Conservation (phyloP, 345 rosid species). For the Gossypium stocksii region DNA sequence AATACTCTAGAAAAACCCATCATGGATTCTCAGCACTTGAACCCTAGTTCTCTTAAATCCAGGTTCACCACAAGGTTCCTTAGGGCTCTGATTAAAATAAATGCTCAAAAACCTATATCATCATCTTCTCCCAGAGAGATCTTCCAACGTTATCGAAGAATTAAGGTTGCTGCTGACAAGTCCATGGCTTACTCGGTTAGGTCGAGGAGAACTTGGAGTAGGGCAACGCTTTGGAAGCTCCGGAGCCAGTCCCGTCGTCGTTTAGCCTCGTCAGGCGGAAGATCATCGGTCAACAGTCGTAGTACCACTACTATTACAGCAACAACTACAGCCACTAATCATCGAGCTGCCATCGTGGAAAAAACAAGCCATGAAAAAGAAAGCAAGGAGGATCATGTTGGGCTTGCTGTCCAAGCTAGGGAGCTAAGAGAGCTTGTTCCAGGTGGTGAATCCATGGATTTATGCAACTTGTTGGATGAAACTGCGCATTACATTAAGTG, state of each 20-base stretch:
- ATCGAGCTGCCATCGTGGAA: background rate
- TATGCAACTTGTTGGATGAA: slow-evolving; percentile 45
- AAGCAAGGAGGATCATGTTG: background rate
- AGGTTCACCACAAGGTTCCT: slow-evolving; percentile 42
- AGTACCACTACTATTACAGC: background rate
- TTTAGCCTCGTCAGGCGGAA: background rate
- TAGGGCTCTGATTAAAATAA: slow-evolving; percentile 35
- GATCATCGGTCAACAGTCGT: background rate
- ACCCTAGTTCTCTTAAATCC: slow-evolving; percentile 31
- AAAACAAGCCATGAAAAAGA: slow-evolving; percentile 12
- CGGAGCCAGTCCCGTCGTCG: slow-evolving; percentile 8
- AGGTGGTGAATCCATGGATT: slow-evolving; percentile 50
- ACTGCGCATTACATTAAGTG: slow-evolving; percentile 56
- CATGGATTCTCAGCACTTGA: slow-evolving; percentile 25
- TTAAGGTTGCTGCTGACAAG: slow-evolving; percentile 47
- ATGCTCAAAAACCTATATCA: background rate
- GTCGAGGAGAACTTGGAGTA: slow-evolving; percentile 46
- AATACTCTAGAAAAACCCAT: background rate
- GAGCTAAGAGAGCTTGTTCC: slow-evolving; percentile 52
- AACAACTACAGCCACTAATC: background rate
- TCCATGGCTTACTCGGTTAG: slow-evolving; percentile 53
- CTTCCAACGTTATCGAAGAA: slow-evolving; percentile 25
- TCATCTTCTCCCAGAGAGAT: slow-evolving; percentile 15
- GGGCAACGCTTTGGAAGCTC: slow-evolving; percentile 36
- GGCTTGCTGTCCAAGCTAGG: slow-evolving; percentile 1